A percentile compares a stretch with the other conserved stretches of the same genome.
Evolutionary conservation across 345 rosid genomes (phyloP).

Genomic region (Kandelia obovata): DNA sequence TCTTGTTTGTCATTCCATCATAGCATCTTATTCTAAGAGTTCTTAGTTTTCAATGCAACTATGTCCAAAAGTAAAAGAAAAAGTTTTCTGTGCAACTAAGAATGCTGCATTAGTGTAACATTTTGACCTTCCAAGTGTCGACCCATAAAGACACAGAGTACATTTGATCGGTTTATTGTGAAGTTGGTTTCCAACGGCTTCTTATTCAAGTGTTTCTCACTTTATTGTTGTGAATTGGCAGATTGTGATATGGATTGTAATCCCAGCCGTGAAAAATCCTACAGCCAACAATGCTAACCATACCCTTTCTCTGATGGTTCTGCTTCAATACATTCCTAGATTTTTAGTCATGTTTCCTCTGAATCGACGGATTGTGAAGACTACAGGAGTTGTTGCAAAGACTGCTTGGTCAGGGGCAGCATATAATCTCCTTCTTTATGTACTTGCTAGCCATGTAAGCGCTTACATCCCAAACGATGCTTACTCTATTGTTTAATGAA

Average conservation of each 20-base stretch:
- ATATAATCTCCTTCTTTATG: constrained; percentile 66
- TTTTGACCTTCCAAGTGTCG: too few relatives aligned
- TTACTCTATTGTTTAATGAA: not conserved
- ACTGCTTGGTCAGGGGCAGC: constrained; percentile 93
- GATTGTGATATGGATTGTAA: constrained; percentile 74
- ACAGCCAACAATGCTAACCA: constrained; percentile 56
- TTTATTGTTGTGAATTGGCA: constrained; percentile 25
- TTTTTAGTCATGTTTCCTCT: constrained; percentile 66
- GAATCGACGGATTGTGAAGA: constrained; percentile 65
- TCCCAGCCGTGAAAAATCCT: constrained; percentile 47
- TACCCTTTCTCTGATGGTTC: constrained; percentile 66
- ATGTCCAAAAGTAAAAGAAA: too few relatives aligned
- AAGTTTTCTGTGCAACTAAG: too few relatives aligned
- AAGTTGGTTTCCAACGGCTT: not conserved
- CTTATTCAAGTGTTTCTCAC: not conserved
- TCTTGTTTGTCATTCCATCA: too few relatives aligned
- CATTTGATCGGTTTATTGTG: too few relatives aligned
- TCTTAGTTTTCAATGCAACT: too few relatives aligned
- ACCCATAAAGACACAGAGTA: too few relatives aligned
- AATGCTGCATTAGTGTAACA: too few relatives aligned
- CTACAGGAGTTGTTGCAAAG: constrained; percentile 79
- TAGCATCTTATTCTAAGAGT: too few relatives aligned
- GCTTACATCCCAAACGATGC: not conserved
- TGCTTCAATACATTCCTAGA: constrained; percentile 76
- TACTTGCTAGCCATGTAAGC: constrained; percentile 78